Conservation (phyloP, 139 green algal genomes). For the Volvox africanus region DNA sequence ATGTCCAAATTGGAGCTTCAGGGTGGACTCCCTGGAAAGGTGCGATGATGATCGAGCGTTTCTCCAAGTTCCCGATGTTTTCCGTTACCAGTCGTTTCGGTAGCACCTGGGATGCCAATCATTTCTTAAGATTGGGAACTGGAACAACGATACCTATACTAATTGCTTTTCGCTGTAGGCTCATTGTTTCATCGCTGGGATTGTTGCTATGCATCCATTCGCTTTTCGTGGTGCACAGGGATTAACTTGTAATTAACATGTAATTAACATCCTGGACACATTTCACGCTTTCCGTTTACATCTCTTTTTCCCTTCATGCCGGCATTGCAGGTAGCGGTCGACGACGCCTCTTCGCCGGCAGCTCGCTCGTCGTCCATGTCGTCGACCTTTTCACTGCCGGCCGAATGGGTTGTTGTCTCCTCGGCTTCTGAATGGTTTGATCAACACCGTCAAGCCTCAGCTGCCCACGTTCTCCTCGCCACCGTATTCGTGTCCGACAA, state of each 20-base stretch:
- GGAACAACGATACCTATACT: no score
- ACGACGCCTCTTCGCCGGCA: not conserved
- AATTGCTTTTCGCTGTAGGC: no score
- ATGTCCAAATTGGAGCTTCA: not conserved
- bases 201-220: no score
- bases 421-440: constrained; percentile 36
- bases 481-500: constrained; percentile 43
- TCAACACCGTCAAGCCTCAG: constrained; percentile 15
- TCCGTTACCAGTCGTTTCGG: no score
- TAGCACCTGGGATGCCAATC: no score
- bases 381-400: not conserved
- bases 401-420: not conserved
- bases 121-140: no score
- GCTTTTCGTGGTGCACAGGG: no score
- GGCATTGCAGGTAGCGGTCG: not conserved
- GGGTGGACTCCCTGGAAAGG: not conserved
- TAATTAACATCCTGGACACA: no score
- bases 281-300: no score
- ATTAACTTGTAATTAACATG: no score
- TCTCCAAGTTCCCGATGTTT: not conserved
- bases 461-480: constrained; percentile 6
- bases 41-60: not conserved
- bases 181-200: no score
- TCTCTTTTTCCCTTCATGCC: no score
- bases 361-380: not conserved